Conservation (phyloP, 2,329 filamentous ascomycete species). For the Lomentospora prolificans region DNA sequence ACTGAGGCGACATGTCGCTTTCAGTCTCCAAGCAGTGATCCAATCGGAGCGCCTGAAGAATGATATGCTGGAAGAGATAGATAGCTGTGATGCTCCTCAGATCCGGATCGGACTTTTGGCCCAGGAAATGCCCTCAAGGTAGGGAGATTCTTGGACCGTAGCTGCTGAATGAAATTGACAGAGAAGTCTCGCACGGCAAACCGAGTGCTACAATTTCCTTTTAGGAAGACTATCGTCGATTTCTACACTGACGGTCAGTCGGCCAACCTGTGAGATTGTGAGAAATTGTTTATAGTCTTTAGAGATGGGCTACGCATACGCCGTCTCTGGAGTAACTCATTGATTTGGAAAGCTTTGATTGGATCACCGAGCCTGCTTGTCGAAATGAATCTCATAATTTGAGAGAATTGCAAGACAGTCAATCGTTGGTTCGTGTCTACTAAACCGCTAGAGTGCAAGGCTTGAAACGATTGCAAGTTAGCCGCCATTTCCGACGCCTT, state of each 20-base stretch:
- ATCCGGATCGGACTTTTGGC: neutral
- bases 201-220: neutral
- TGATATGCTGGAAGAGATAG: neutral
- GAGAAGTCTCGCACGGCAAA: neutral
- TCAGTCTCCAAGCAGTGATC: neutral
- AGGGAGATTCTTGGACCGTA: neutral
- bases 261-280: neutral
- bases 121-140: neutral
- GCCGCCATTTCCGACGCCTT: neutral
- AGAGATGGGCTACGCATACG: neutral
- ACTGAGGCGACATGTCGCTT: neutral
- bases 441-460: neutral
- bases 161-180: neutral
- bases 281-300: neutral
- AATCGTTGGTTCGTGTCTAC: neutral
- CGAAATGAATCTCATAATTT: neutral
- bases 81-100: neutral
- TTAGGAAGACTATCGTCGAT: neutral
- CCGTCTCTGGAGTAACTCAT: neutral
- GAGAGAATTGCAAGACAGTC: neutral
- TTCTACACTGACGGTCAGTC: neutral
- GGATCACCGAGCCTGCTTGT: neutral
- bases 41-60: neutral
- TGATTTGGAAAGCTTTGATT: neutral
- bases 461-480: neutral